phyloP scores from a whole-genome alignment of 1,284 basidiomycete genomes.

The Malassezia dermatis region DNA sequence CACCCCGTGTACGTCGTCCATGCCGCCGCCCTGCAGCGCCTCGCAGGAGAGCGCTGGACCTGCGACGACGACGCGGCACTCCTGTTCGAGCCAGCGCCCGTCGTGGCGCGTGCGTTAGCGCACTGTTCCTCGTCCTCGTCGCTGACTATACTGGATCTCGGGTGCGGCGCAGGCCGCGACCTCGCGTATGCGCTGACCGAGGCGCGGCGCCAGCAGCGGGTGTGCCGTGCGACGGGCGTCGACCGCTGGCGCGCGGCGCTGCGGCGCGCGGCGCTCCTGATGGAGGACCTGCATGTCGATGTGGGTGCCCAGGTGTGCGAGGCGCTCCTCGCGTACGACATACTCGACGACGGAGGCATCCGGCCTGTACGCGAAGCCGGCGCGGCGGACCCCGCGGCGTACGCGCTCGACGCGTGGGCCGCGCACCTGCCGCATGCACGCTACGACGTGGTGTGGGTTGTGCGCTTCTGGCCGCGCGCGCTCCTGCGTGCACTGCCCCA shows the following conservation, averaged over 20 bases:
- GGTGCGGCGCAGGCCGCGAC: constrained; percentile 18
- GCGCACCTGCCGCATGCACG: not conserved
- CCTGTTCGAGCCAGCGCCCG: constrained; percentile 8
- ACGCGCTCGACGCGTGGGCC: not conserved
- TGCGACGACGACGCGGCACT: constrained; percentile 1
- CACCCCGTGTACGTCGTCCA: not conserved
- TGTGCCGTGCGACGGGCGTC: constrained; percentile 7
- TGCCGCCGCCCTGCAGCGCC: not conserved
- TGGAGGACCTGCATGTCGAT: constrained; percentile 1
- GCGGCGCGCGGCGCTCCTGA: constrained; percentile 3
- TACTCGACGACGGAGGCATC: constrained; percentile 1
- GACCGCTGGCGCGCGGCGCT: constrained; percentile 17
- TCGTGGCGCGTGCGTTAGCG: constrained; percentile 2
- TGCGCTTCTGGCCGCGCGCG: constrained; percentile 15
- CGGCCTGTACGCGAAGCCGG: not conserved
- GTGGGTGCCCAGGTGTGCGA: not conserved
- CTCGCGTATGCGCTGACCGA: constrained; percentile 1
- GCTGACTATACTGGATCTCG: constrained; percentile 7
- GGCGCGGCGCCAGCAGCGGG: not conserved
- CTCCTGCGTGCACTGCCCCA: not conserved
- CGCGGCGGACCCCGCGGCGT: not conserved
- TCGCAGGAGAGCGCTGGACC: not conserved
- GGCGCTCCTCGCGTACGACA: not conserved
- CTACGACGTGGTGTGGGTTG: constrained; percentile 7
- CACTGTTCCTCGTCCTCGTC: not conserved